Conservation (phyloP, 768 basidiomycete species). For the Boletellus emodensis region DNA sequence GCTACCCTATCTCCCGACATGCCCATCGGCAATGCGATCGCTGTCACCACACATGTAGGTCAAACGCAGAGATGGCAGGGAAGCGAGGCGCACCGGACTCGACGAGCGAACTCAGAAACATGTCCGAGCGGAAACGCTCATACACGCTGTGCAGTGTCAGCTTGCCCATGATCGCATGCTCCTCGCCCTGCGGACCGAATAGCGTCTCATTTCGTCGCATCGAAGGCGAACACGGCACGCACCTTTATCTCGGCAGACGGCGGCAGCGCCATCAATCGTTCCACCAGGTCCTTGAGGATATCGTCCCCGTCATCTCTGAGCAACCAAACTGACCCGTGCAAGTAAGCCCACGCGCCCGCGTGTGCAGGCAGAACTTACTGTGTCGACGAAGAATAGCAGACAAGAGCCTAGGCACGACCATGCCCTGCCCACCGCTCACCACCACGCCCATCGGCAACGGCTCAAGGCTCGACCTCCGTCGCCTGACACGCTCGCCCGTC, state of each 20-base stretch:
- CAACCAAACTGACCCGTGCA: constrained; percentile 52
- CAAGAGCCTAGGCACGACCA: constrained; percentile 56
- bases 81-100: constrained; percentile 71
- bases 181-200: constrained; percentile 55
- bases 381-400: constrained; percentile 63
- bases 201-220: not conserved
- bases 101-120: constrained; percentile 84
- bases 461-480: constrained; percentile 42
- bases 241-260: constrained; percentile 59
- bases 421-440: constrained; percentile 37
- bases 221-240: constrained; percentile 1
- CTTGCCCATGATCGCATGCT: constrained; percentile 69
- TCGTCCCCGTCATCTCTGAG: constrained; percentile 54
- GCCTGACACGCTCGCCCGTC: constrained; percentile 25
- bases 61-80: constrained; percentile 3
- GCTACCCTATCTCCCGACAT: constrained; percentile 46
- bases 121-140: constrained; percentile 74
- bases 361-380: constrained; percentile 42
- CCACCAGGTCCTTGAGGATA: constrained; percentile 50
- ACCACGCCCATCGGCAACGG: constrained; percentile 21
- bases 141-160: constrained; percentile 78
- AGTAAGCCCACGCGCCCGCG: not conserved
- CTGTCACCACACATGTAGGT: constrained; percentile 35
- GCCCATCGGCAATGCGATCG: constrained; percentile 81
- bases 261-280: constrained; percentile 54